phyloP scores from a whole-genome alignment of 495 filamentous ascomycete species.

The Aspergillus incahuasiensis region DNA sequence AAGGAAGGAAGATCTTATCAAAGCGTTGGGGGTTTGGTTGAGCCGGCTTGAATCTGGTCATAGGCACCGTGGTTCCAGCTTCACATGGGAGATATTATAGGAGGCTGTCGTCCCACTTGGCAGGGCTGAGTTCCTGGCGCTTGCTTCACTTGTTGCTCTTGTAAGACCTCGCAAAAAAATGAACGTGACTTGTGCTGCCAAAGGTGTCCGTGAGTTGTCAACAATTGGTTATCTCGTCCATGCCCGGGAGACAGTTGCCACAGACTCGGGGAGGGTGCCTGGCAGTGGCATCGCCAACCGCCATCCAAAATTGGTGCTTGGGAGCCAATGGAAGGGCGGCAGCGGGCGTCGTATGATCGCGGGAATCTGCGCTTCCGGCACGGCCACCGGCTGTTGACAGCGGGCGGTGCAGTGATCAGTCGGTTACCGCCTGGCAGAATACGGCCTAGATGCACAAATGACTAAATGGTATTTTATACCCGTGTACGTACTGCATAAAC shows the following conservation, averaged over 20 bases:
- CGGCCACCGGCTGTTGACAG: slow-evolving; percentile 13
- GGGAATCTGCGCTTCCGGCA: slow-evolving; percentile 36
- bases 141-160: not conserved
- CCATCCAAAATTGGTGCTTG: slow-evolving; percentile 3
- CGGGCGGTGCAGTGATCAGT: not conserved
- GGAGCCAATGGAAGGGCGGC: slow-evolving; percentile 16
- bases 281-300: not conserved
- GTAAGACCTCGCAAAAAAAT: not conserved
- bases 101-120: slow-evolving; percentile 7
- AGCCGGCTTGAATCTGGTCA: not conserved
- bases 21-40: slow-evolving; percentile 3
- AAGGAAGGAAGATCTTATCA: slow-evolving; percentile 7
- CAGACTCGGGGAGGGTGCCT: not conserved
- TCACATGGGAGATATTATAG: slow-evolving; percentile 13
- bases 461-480: not conserved
- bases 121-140: not conserved
- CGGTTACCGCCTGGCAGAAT: not conserved
- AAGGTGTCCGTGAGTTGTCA: not conserved
- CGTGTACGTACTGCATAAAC: not conserved
- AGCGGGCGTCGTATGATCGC: slow-evolving; percentile 40
- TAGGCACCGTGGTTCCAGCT: slow-evolving; percentile 8
- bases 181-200: not conserved
- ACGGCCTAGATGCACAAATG: not conserved
- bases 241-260: not conserved
- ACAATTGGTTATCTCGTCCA: not conserved